Conservation (phyloP, 495 filamentous ascomycete species). For the Aspergillus kassunensis region DNA sequence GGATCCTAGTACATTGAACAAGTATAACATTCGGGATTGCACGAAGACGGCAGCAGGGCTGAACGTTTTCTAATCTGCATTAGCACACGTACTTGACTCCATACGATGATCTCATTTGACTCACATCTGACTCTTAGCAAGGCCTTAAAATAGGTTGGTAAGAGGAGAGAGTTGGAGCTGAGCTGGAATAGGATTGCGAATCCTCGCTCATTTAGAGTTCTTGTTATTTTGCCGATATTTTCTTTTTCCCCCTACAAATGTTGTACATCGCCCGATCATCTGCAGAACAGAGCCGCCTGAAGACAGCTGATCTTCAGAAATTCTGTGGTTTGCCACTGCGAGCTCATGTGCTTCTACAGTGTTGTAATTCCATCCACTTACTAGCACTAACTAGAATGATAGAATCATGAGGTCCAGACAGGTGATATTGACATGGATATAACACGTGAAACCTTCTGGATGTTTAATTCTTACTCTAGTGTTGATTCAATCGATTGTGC, state of each 20-base stretch:
- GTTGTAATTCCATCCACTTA: neutral
- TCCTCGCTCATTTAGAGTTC: constrained; percentile 5
- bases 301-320: neutral
- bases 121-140: neutral
- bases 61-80: neutral
- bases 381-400: neutral
- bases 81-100: too few relatives aligned
- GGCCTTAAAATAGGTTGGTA: neutral
- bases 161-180: neutral
- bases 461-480: constrained; percentile 3
- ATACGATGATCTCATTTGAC: neutral
- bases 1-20: constrained; percentile 7
- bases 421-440: constrained; percentile 12
- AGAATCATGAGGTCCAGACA: constrained; percentile 21
- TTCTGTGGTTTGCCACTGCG: constrained; percentile 2
- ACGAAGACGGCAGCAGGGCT: neutral
- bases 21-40: neutral
- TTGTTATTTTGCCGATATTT: constrained; percentile 1
- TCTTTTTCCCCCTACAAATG: too few relatives aligned
- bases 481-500: neutral
- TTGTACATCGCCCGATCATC: constrained; percentile 5
- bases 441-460: constrained; percentile 15
- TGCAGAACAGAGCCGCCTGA: neutral
- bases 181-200: neutral
- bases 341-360: constrained; percentile 4